These are phyloP conservation scores for Mycena venus DNA, from an alignment of 768 basidiomycete genomes.

Conservation along the genomic window DNA sequence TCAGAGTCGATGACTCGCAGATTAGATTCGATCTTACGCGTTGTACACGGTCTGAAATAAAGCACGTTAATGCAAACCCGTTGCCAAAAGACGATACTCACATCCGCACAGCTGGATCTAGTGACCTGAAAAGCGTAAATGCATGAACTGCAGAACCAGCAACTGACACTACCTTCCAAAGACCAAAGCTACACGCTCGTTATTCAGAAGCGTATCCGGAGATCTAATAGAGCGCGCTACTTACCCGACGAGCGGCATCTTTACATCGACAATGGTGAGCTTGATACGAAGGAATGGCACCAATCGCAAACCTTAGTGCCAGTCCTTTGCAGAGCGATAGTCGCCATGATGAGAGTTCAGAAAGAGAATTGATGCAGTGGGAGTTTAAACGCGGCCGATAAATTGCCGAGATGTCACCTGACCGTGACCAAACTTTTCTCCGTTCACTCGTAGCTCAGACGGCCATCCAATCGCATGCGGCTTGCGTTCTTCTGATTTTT, in stretches of 20 bases:
- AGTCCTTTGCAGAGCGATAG: slow-evolving; percentile 69
- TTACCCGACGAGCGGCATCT: slow-evolving; percentile 85
- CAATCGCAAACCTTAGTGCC: slow-evolving; percentile 75
- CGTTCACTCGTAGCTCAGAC: neutral
- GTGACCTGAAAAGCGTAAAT: slow-evolving; percentile 58
- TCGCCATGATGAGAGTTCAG: slow-evolving; percentile 72
- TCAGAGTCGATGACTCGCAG: neutral
- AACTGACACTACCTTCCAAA: slow-evolving; percentile 70
- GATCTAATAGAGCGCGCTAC: slow-evolving; percentile 34
- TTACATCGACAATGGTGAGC: neutral
- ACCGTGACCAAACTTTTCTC: too few species aligned
- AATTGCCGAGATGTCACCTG: neutral
- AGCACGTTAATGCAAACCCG: neutral
- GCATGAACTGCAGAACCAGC: slow-evolving; percentile 50
- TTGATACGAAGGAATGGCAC: slow-evolving; percentile 29
- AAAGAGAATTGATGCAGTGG: too few species aligned
- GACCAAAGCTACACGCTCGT: slow-evolving; percentile 63
- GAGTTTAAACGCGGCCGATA: neutral
- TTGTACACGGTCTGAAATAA: slow-evolving; percentile 79
- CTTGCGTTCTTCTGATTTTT: neutral
- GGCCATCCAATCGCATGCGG: neutral
- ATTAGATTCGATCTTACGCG: slow-evolving; percentile 50
- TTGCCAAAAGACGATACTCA: slow-evolving; percentile 42
- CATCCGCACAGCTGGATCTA: slow-evolving; percentile 71
- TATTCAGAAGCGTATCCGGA: neutral